Base-by-base conservation (phyloP, 139 green algal genomes). In the Micractinium conductrix region DNA sequence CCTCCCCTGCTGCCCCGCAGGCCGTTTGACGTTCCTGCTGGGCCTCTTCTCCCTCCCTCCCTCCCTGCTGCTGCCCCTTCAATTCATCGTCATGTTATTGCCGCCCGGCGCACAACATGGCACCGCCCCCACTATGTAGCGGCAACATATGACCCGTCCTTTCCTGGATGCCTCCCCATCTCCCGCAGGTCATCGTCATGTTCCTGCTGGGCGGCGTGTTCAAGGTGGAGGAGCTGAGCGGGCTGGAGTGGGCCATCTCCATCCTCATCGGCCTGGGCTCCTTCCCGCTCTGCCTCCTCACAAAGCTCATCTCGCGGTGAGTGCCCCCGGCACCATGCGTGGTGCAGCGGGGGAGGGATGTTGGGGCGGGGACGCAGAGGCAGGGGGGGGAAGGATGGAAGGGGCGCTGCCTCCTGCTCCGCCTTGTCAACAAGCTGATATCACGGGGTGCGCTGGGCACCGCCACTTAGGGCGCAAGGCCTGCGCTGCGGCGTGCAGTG, bases 171-270 rank as follows among this genome's bases (percentile, higher is more conserved):
- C 30, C 63, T 21, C 5, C 30, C 30, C 30, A 7, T 22, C 14
- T 21, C 9, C 26, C 40, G 7, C 94, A 95, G 92, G 67, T 90
- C n/a, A 88, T 95, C 81, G 92, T 95, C 73, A 94, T 95, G 92
- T 86, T 91, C 67, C 89, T 90, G 85, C 40, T 97, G 14, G 62
- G 86, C 44, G 78, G 80, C 19, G 95, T 97, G 84, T 98, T 98
- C 89, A 94, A 93, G 82, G 92, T 97, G 6, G 73, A 87, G 63
- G 48, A 43, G 1, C 87, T 69, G 83, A 83, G 79, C 0, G n/a
- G 84, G 26, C 45, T 81, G 53, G 87, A 91, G 87, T 98, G 95
- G 95, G 73, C 89, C 7, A 80, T 92, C 37, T 89, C 92, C 45
- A 84, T 97, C 22, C 88, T 88, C 4, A 95, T 96, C 44, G 95